Percentiles rank a stretch among this genome's conserved stretches.
Conservation (phyloP, 1,284 basidiomycete species). For the Ustilago vetiveriae region DNA sequence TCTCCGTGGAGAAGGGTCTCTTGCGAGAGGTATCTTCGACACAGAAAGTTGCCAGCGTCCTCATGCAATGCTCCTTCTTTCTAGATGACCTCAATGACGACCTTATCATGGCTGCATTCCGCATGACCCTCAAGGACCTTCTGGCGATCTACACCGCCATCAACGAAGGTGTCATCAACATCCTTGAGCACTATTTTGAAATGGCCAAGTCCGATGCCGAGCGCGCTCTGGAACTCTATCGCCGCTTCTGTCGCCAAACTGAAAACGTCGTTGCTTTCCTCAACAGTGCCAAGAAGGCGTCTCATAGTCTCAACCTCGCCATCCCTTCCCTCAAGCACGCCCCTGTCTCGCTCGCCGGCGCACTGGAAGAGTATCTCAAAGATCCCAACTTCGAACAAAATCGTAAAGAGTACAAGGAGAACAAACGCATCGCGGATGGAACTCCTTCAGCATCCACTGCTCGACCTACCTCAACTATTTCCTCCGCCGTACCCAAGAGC, state of each 20-base stretch:
- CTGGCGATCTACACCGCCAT: slow-evolving; percentile 94
- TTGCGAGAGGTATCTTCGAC: slow-evolving; percentile 90
- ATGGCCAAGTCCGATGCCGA: slow-evolving; percentile 93
- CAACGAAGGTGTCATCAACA: slow-evolving; percentile 97
- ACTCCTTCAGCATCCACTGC: slow-evolving; percentile 43
- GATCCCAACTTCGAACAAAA: slow-evolving; percentile 96
- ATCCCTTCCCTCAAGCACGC: slow-evolving; percentile 96
- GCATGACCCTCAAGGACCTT: slow-evolving; percentile 97
- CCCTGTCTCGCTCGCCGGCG: slow-evolving; percentile 88
- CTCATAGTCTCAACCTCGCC: slow-evolving; percentile 89
- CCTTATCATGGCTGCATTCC: slow-evolving; percentile 84
- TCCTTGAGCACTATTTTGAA: slow-evolving; percentile 94
- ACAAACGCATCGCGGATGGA: slow-evolving; percentile 79
- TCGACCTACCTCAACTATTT: slow-evolving; percentile 14
- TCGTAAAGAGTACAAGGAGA: slow-evolving; percentile 86
- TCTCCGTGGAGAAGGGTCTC: slow-evolving; percentile 95
- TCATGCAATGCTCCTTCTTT: slow-evolving; percentile 94
- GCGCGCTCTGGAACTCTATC: slow-evolving; percentile 87
- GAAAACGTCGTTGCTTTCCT: slow-evolving; percentile 94
- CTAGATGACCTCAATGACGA: slow-evolving; percentile 91
- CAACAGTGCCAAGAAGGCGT: slow-evolving; percentile 88
- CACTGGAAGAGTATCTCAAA: slow-evolving; percentile 93
- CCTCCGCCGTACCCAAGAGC: slow-evolving; percentile 31
- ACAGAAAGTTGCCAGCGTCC: slow-evolving; percentile 84
- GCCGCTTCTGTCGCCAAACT: slow-evolving; percentile 92